phyloP scores from a whole-genome alignment of 2,329 filamentous ascomycete genomes.

The Helicocarpus griseus region DNA sequence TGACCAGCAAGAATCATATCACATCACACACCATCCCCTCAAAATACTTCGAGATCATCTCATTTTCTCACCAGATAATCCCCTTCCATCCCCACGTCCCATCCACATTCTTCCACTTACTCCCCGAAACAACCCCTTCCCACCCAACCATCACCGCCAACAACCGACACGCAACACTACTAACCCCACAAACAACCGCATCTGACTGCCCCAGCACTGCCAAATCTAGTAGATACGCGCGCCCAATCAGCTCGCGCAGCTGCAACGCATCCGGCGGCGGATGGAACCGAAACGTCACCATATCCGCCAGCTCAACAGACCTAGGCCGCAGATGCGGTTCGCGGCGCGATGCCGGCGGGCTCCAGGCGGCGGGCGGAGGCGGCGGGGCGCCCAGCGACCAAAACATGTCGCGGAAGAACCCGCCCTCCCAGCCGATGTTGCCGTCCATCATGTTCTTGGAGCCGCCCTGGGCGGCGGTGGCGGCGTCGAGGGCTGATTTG shows the following conservation, averaged over 20 bases:
- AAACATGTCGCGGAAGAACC: conserved; percentile 74
- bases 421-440: conserved; percentile 76
- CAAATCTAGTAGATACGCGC: conserved; percentile 76
- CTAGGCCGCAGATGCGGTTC: conserved; percentile 8
- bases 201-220: conserved; percentile 62
- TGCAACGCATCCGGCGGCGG: conserved; percentile 43
- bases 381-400: conserved; percentile 59
- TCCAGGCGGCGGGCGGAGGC: conserved; percentile 27
- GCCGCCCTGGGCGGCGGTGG: conserved; percentile 3
- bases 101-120: conserved; percentile 71
- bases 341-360: conserved; percentile 17
- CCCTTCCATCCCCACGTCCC: conserved; percentile 54
- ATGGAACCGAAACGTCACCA: conserved; percentile 16
- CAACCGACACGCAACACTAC: conserved; percentile 53
- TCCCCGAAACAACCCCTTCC: conserved; percentile 52
- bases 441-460: conserved; percentile 47
- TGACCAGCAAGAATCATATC: too few species aligned
- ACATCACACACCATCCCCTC: too few species aligned
- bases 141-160: conserved; percentile 82
- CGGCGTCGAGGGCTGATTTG: conserved; percentile 49
- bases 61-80: conserved; percentile 21
- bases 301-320: neutral
- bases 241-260: conserved; percentile 62
- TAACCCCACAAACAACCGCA: conserved; percentile 65
- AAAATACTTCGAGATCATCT: too few species aligned